Conservation (phyloP, 768 basidiomycete genomes). For the Hygrophoropsis aurantiaca region DNA sequence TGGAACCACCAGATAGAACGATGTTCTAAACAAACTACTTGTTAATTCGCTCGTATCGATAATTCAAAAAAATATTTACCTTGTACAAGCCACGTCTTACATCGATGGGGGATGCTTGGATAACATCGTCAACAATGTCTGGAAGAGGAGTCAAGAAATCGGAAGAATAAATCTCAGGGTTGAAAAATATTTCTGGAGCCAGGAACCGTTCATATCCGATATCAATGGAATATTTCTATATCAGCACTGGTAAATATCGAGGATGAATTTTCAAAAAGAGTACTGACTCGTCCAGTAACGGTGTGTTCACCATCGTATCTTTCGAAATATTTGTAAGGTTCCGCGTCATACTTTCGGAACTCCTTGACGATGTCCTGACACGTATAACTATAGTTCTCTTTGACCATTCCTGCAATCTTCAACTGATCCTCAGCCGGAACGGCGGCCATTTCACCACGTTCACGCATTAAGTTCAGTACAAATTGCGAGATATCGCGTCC, state of each 20-base stretch:
- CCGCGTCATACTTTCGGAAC: constrained; percentile 96
- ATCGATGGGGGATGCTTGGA: constrained; percentile 95
- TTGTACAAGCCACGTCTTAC: constrained; percentile 96
- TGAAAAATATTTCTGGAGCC: constrained; percentile 99
- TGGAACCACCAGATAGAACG: constrained; percentile 94
- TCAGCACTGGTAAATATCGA: constrained; percentile 7
- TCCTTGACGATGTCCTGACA: constrained; percentile 99
- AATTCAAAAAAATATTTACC: constrained; percentile 39
- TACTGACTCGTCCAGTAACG: constrained; percentile 83
- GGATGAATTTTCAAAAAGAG: background rate
- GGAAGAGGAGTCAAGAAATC: constrained; percentile 97
- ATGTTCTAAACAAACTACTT: constrained; percentile 68
- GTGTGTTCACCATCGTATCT: constrained; percentile 91
- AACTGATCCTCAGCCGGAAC: constrained; percentile 96
- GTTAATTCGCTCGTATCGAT: background rate
- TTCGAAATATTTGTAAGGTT: constrained; percentile 94
- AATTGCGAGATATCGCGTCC: constrained; percentile 97
- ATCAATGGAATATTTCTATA: constrained; percentile 88
- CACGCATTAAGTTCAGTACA: constrained; percentile 92
- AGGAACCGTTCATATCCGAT: constrained; percentile 99
- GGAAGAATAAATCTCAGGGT: constrained; percentile 97
- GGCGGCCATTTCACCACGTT: constrained; percentile 86
- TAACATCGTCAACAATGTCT: constrained; percentile 93
- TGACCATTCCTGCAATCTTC: constrained; percentile 88
- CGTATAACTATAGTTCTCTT: constrained; percentile 97